A percentile compares a stretch with the other conserved stretches of the same genome.
Conservation (phyloP, 108 stramenopile species). For the Pseudonitzschia pungens region DNA sequence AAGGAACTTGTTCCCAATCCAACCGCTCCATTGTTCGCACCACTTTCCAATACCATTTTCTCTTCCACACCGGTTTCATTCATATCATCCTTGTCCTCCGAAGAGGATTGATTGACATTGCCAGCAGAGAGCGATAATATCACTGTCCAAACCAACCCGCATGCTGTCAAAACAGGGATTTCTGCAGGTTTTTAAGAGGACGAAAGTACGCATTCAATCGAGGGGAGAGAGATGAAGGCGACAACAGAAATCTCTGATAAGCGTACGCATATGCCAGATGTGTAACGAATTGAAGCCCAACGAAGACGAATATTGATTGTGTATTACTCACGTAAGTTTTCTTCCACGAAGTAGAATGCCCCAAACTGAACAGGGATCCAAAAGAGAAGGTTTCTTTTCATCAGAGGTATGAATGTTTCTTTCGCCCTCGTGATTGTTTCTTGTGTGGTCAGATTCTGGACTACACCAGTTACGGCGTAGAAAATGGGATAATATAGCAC, state of each 20-base stretch:
- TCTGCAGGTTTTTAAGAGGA: neutral
- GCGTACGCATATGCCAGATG: no score
- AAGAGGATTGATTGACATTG: neutral
- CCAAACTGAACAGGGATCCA: constrained; percentile 70
- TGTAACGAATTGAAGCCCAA: neutral
- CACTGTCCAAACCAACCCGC: constrained; percentile 42
- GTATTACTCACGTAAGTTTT: constrained; percentile 14
- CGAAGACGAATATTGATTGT: neutral
- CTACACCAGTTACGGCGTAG: constrained; percentile 50
- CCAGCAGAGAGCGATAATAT: constrained; percentile 41
- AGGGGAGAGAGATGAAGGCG: neutral
- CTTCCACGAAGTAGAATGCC: constrained; percentile 50
- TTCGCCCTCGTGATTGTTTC: constrained; percentile 44
- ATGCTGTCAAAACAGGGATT: constrained; percentile 41
- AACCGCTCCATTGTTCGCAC: neutral
- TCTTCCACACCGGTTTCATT: neutral
- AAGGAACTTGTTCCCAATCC: neutral
- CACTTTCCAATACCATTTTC: neutral
- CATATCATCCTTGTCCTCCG: neutral
- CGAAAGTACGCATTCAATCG: neutral
- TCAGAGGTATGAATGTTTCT: constrained; percentile 47
- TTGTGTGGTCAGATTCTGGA: constrained; percentile 45
- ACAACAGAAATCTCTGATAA: no score
- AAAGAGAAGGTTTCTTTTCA: constrained; percentile 54
- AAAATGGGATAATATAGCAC: constrained; percentile 57